Percentiles rank a stretch among this genome's conserved stretches.
Evolutionary conservation across 306 rosid genomes (phyloP).

Genomic region (Astragalus glycyphyllos): DNA sequence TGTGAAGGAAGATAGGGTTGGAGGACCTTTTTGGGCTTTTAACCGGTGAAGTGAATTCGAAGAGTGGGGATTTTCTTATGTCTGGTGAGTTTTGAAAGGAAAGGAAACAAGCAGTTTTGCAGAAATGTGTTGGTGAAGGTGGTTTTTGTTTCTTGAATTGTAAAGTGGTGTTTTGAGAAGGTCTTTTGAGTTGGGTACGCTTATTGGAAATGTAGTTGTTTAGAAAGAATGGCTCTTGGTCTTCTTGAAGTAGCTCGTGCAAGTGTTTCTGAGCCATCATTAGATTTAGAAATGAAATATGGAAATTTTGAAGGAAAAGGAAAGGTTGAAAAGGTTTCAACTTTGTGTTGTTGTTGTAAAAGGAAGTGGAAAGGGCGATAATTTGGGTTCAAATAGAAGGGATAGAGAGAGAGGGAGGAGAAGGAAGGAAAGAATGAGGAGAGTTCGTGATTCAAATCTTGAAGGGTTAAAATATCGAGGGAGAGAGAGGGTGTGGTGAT

Average conservation of each 20-base stretch:
- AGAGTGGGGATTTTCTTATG: conserved; percentile 69
- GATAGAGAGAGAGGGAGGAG: background rate
- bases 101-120: conserved; percentile 67
- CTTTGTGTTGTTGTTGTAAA: background rate
- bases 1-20: conserved; percentile 68
- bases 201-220: conserved; percentile 60
- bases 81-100: conserved; percentile 61
- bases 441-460: conserved; percentile 71
- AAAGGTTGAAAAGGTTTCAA: conserved; percentile 41
- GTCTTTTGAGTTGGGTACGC: conserved; percentile 47
- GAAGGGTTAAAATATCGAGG: conserved; percentile 62
- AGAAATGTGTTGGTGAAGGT: conserved; percentile 43
- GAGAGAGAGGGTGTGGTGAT: conserved; percentile 38
- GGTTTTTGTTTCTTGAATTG: conserved; percentile 50
- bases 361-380: background rate
- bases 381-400: conserved; percentile 38
- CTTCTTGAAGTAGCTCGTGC: conserved; percentile 61
- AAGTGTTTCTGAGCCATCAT: conserved; percentile 59
- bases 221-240: conserved; percentile 73
- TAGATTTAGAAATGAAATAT: background rate
- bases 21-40: conserved; percentile 60
- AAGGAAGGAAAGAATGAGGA: conserved; percentile 49
- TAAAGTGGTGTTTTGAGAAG: conserved; percentile 39
- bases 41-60: conserved; percentile 59
- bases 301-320: background rate